Conservation (phyloP, 179 eudicot species). For the Patellifolia procumbens region DNA sequence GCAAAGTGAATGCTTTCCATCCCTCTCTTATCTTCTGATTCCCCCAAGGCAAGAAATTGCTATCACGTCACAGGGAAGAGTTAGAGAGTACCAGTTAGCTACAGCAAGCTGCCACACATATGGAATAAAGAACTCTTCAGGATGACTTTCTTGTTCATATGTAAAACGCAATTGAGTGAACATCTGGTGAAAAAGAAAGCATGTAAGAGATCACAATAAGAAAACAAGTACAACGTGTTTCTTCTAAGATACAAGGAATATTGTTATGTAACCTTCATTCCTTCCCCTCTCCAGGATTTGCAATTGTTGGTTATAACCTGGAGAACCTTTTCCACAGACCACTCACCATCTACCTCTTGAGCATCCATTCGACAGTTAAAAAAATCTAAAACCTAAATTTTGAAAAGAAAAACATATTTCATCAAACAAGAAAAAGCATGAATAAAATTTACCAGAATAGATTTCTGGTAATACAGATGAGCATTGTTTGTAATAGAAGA, state of each 20-base stretch:
- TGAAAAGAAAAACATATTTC: neutral
- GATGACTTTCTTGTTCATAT: conserved; percentile 97
- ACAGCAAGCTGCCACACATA: conserved; percentile 93
- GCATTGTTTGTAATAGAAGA: neutral
- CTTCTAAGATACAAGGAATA: neutral
- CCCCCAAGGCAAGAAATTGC: neutral
- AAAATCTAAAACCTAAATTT: conserved; percentile 75
- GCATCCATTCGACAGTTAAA: conserved; percentile 95
- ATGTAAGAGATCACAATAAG: conserved; percentile 8
- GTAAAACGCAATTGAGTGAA: conserved; percentile 83
- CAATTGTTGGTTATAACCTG: conserved; percentile 71
- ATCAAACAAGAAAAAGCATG: neutral
- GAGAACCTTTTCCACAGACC: conserved; percentile 98
- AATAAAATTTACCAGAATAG: neutral
- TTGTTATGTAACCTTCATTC: conserved; percentile 71
- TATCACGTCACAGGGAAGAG: neutral
- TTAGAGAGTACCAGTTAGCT: conserved; percentile 55
- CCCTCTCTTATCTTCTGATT: neutral
- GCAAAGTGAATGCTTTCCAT: neutral
- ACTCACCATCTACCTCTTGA: conserved; percentile 67
- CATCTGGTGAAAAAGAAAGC: conserved; percentile 48
- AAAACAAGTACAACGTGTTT: neutral
- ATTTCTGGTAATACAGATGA: neutral
- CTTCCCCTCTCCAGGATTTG: conserved; percentile 93
- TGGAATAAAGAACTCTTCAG: conserved; percentile 96